These are phyloP conservation scores for Aspergillus clavatus DNA, from an alignment of 2,329 filamentous ascomycete species.

Conservation along the genomic window DNA sequence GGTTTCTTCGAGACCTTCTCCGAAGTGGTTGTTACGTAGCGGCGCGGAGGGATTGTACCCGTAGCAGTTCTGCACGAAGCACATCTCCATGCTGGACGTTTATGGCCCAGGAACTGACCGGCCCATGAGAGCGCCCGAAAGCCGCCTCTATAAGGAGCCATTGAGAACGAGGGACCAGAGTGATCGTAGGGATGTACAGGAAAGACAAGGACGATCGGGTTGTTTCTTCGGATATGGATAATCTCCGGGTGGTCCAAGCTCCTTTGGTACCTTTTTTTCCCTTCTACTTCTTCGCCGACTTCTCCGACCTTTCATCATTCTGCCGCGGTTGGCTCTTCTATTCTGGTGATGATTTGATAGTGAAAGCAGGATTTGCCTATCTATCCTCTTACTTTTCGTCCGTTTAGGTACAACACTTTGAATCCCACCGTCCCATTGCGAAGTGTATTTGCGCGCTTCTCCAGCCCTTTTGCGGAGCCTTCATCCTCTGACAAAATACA, in stretches of 20 bases:
- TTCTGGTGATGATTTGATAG: no score
- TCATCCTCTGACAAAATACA: no score
- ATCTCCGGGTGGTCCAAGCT: slow-evolving; percentile 36
- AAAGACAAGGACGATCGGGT: slow-evolving; percentile 11
- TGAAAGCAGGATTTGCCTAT: no score
- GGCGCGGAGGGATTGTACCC: slow-evolving; percentile 19
- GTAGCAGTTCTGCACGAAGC: slow-evolving; percentile 23
- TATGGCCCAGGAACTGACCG: slow-evolving; percentile 20
- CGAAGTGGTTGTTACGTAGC: slow-evolving; percentile 26
- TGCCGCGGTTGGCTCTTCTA: no score
- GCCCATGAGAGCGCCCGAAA: slow-evolving; percentile 30
- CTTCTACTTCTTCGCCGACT: slow-evolving; percentile 1
- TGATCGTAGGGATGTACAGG: slow-evolving; percentile 4
- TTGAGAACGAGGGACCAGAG: slow-evolving; percentile 16
- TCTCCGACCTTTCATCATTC: no score
- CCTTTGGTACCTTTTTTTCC: slow-evolving; percentile 23
- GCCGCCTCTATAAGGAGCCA: slow-evolving; percentile 25
- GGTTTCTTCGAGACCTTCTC: slow-evolving; percentile 56
- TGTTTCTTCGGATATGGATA: slow-evolving; percentile 24
- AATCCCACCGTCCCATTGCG: no score
- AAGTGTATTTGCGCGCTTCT: no score
- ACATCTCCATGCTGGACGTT: slow-evolving; percentile 28
- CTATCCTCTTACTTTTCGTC: no score
- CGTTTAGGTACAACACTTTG: no score
- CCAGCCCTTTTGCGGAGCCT: no score